phyloP scores from a whole-genome alignment of 495 filamentous ascomycete genomes.

The Halenospora varia region DNA sequence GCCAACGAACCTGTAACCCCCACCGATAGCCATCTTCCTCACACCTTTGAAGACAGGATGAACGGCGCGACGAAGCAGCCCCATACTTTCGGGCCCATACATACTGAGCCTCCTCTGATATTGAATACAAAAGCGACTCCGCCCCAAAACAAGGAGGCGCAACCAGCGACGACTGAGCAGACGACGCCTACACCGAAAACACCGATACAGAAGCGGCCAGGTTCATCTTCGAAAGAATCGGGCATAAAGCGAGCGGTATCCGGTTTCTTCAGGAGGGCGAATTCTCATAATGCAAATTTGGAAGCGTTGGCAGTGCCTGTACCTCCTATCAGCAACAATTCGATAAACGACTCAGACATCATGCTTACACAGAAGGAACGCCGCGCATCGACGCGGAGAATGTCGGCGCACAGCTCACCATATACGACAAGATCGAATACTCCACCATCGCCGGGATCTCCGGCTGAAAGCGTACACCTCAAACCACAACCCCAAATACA shows the following conservation, averaged over 20 bases:
- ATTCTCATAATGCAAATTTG: conserved; percentile 16
- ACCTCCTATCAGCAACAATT: conserved; percentile 34
- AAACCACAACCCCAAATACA: conserved; percentile 28
- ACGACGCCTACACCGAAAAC: conserved; percentile 13
- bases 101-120: conserved; percentile 18
- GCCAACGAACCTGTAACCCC: conserved; percentile 22
- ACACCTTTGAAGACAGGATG: conserved; percentile 9
- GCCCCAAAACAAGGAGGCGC: conserved; percentile 3
- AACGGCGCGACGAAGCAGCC: neutral
- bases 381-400: conserved; percentile 13
- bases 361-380: conserved; percentile 26
- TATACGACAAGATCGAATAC: conserved; percentile 48
- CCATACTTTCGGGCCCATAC: neutral
- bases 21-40: conserved; percentile 11
- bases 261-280: conserved; percentile 33
- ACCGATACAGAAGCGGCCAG: conserved; percentile 18
- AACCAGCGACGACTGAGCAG: conserved; percentile 11
- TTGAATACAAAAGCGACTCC: conserved; percentile 28
- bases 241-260: conserved; percentile 27
- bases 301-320: conserved; percentile 28
- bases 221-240: conserved; percentile 24
- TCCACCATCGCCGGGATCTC: conserved; percentile 47
- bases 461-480: conserved; percentile 29
- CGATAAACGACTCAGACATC: conserved; percentile 25
- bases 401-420: conserved; percentile 41